Evolutionary conservation across 192 early-diverging fungal genomes (phyloP).

Genomic region (Radiomyces spectabilis): DNA sequence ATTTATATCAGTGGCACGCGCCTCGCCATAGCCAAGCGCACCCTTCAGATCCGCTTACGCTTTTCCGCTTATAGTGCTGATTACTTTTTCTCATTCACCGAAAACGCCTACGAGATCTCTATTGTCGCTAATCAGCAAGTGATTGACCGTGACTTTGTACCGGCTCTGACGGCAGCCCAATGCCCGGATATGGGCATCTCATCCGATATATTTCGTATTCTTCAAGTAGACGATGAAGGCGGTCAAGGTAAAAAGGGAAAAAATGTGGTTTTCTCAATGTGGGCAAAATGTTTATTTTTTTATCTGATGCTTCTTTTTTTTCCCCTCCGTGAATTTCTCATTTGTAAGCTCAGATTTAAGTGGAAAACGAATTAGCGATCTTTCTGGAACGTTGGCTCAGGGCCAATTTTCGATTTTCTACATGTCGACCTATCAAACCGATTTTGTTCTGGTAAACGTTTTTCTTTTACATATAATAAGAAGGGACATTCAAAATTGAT

Average conservation of each 20-base stretch:
- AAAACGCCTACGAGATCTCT: constrained; percentile 61
- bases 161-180: constrained; percentile 10
- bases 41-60: too few relatives aligned
- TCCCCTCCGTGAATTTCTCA: too few relatives aligned
- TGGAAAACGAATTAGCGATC: constrained; percentile 50
- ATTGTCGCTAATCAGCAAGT: constrained; percentile 52
- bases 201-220: constrained; percentile 52
- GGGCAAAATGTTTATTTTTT: too few relatives aligned
- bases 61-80: constrained; percentile 28
- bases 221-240: constrained; percentile 57
- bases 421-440: constrained; percentile 68
- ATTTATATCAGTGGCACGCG: not conserved
- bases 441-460: too few relatives aligned
- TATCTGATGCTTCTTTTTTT: too few relatives aligned
- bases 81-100: constrained; percentile 59
- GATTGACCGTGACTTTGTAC: constrained; percentile 49
- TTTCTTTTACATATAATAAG: too few relatives aligned
- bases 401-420: constrained; percentile 67
- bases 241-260: constrained; percentile 41
- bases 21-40: too few relatives aligned
- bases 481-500: too few relatives aligned
- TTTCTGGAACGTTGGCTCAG: constrained; percentile 47
- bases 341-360: constrained; percentile 27
- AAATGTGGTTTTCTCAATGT: too few relatives aligned
- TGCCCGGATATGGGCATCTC: constrained; percentile 42